phyloP scores from a whole-genome alignment of 2,329 filamentous ascomycete species.

The Beauveria australis region DNA sequence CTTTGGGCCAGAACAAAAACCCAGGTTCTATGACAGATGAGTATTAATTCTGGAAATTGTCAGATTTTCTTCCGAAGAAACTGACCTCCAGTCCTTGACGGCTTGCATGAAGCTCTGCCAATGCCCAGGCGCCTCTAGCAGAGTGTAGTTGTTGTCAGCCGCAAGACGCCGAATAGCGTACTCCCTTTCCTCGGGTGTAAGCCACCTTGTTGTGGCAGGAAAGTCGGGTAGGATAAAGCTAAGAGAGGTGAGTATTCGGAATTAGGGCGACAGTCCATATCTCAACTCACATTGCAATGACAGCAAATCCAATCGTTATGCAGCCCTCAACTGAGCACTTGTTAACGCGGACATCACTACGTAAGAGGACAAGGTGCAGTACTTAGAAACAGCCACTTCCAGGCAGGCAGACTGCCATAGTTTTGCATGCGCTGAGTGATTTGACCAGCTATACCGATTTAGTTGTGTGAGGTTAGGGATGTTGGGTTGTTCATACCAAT shows the following conservation, averaged over 20 bases:
- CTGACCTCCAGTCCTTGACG: conserved; percentile 3
- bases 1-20: conserved; percentile 7
- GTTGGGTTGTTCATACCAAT: background rate
- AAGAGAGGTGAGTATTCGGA: background rate
- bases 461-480: no score
- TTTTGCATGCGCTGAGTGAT: conserved; percentile 1
- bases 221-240: conserved; percentile 17
- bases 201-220: conserved; percentile 17
- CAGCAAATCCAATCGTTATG: conserved; percentile 3
- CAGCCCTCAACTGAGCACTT: conserved; percentile 3
- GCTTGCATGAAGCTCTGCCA: conserved; percentile 6
- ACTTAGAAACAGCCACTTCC: conserved; percentile 8
- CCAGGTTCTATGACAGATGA: background rate
- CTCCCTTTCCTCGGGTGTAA: conserved; percentile 18
- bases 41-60: background rate
- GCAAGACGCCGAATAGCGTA: conserved; percentile 2
- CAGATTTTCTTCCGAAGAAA: background rate
- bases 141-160: conserved; percentile 1
- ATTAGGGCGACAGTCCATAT: no score
- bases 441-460: background rate
- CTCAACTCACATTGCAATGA: conserved; percentile 4
- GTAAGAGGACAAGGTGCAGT: background rate
- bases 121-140: background rate
- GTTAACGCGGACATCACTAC: background rate
- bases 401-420: background rate